Conservation (phyloP, 306 rosid genomes). For the Gastrolobium bilobum region DNA sequence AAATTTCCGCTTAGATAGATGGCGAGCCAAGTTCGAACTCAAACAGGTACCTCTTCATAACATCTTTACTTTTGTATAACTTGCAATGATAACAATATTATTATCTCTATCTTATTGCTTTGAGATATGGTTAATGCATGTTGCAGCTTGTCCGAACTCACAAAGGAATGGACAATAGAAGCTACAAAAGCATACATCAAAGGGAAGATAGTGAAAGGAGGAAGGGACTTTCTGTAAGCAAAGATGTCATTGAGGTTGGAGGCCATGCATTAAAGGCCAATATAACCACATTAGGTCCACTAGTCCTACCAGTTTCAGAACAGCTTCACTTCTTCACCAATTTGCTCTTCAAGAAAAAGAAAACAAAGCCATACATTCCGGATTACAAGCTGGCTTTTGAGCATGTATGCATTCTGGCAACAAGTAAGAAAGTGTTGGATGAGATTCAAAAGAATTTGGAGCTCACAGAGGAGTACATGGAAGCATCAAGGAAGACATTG, state of each 20-base stretch:
- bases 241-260: conserved; percentile 62
- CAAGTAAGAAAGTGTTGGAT: conserved; percentile 73
- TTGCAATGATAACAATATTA: not conserved
- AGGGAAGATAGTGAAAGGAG: conserved; percentile 65
- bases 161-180: conserved; percentile 63
- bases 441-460: conserved; percentile 64
- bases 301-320: conserved; percentile 68
- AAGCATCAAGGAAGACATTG: conserved; percentile 72
- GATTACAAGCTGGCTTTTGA: conserved; percentile 67
- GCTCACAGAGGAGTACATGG: conserved; percentile 68
- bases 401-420: conserved; percentile 62
- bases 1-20: conserved; percentile 56
- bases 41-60: conserved; percentile 47
- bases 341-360: conserved; percentile 51
- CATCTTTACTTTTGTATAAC: not conserved
- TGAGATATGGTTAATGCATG: conserved; percentile 1
- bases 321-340: conserved; percentile 65
- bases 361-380: conserved; percentile 59
- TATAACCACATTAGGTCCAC: conserved; percentile 64
- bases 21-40: conserved; percentile 79
- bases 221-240: conserved; percentile 59
- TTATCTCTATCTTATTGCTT: not conserved
- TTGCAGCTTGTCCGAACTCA: conserved; percentile 70
- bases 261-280: conserved; percentile 66
- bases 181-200: conserved; percentile 61